Evolutionary conservation across 495 filamentous ascomycete species (phyloP).

Genomic region (Margaritispora aquatica): DNA sequence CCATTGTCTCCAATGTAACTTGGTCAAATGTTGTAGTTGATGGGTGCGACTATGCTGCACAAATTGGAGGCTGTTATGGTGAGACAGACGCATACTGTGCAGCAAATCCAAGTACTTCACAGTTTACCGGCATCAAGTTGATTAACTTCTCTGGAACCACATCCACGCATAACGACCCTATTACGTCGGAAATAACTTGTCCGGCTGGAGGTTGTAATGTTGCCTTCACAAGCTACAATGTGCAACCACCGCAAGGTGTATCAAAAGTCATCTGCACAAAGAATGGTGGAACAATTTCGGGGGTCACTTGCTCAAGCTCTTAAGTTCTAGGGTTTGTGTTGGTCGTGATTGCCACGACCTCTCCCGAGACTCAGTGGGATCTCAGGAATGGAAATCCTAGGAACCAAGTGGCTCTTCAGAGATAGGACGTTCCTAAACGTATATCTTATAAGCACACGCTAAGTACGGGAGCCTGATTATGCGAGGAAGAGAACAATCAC

Average conservation of each 20-base stretch:
- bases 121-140: slow-evolving; percentile 31
- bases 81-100: slow-evolving; percentile 34
- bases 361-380: too few relatives aligned
- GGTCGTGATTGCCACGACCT: too few relatives aligned
- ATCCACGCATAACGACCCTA: slow-evolving; percentile 31
- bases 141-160: slow-evolving; percentile 35
- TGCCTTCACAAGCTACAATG: slow-evolving; percentile 27
- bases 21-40: slow-evolving; percentile 31
- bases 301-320: neutral
- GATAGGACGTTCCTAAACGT: too few relatives aligned
- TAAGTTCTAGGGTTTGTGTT: neutral
- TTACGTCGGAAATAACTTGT: slow-evolving; percentile 35
- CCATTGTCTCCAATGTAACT: slow-evolving; percentile 38
- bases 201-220: slow-evolving; percentile 34
- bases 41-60: slow-evolving; percentile 38
- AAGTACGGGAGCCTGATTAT: too few relatives aligned
- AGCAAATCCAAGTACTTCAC: slow-evolving; percentile 29
- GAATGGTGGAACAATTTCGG: neutral
- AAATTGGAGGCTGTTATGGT: slow-evolving; percentile 43
- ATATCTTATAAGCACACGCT: too few relatives aligned
- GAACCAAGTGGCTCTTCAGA: too few relatives aligned
- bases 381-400: too few relatives aligned
- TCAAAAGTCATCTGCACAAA: slow-evolving; percentile 5
- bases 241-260: slow-evolving; percentile 29
- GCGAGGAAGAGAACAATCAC: too few relatives aligned